Conservation (phyloP, 306 rosid genomes). For the Sophora flavescens region DNA sequence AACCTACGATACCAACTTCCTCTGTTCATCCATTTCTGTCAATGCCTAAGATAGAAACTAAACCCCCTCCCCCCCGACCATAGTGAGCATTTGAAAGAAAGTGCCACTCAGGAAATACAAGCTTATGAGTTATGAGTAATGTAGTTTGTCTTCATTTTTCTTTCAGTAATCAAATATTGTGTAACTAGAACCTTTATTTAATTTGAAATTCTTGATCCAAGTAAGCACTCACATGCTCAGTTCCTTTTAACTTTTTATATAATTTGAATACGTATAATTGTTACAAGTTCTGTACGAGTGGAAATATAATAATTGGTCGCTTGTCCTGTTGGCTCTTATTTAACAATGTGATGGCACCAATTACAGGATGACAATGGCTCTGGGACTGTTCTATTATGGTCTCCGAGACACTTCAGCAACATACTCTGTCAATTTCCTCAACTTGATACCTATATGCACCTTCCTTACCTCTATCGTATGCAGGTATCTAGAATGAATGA, state of each 20-base stretch:
- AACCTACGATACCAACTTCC: too few relatives aligned
- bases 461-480: constrained; percentile 55
- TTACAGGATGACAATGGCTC: constrained; percentile 62
- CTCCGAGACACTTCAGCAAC: constrained; percentile 76
- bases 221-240: not conserved
- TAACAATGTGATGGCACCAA: constrained; percentile 4
- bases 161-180: not conserved
- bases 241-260: not conserved
- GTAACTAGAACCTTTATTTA: not conserved
- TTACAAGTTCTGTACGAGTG: not conserved
- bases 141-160: constrained; percentile 6
- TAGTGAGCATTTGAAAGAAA: not conserved
- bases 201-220: not conserved
- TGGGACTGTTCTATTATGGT: constrained; percentile 69
- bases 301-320: not conserved
- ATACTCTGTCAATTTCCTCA: constrained; percentile 69
- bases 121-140: not conserved
- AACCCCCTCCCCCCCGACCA: not conserved
- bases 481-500: constrained; percentile 39
- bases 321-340: not conserved
- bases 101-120: not conserved
- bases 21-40: not conserved
- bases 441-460: constrained; percentile 66
- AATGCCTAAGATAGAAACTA: not conserved
- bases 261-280: not conserved